Percentiles rank a stretch among this genome's conserved stretches.
Conservation (phyloP, 495 filamentous ascomycete genomes). For the Pyrenula aspistea region DNA sequence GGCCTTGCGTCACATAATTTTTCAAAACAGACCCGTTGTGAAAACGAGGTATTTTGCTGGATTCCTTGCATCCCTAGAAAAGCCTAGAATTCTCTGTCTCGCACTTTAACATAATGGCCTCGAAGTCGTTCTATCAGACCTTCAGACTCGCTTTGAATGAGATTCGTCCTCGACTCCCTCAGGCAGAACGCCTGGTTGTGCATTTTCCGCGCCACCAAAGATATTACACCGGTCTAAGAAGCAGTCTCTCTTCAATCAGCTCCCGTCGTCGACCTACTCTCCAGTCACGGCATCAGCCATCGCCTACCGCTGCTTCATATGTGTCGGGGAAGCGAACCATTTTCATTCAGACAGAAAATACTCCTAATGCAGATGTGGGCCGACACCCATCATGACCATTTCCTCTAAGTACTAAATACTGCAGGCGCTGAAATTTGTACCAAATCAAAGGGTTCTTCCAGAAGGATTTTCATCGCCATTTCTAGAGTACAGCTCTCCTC, state of each 20-base stretch:
- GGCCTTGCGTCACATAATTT: no score
- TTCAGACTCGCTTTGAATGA: not conserved
- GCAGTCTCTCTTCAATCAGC: not conserved
- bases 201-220: not conserved
- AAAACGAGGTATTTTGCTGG: no score
- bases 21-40: no score
- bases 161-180: not conserved
- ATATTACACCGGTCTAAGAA: not conserved
- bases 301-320: conserved; percentile 1
- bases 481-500: conserved; percentile 81
- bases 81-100: no score
- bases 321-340: conserved; percentile 52
- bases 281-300: conserved; percentile 33
- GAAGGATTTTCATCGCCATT: conserved; percentile 58
- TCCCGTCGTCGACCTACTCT: conserved; percentile 32
- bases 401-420: not conserved
- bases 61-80: no score
- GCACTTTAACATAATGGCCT: not conserved
- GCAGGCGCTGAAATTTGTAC: conserved; percentile 82
- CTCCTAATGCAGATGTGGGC: conserved; percentile 77
- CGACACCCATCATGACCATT: not conserved
- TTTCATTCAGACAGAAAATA: conserved; percentile 93
- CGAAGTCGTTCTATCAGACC: not conserved
- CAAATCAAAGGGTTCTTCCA: conserved; percentile 72
- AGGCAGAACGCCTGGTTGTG: not conserved